Evolutionary conservation across 163 green algal species (phyloP).

Genomic region (Scenedesmus sp.): DNA sequence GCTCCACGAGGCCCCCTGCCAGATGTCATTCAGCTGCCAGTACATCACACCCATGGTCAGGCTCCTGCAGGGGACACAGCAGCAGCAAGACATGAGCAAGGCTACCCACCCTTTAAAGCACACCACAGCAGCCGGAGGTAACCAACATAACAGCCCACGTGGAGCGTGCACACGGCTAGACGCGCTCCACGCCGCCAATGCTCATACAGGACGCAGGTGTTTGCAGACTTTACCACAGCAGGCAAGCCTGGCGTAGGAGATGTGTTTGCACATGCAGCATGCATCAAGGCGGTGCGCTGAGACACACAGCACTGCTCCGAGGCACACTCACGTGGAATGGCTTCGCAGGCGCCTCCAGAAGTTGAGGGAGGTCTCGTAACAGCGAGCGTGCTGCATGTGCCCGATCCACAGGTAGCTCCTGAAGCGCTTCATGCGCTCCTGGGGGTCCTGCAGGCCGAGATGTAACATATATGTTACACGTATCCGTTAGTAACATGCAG

Average conservation of each 20-base stretch:
- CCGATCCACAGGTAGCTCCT: constrained; percentile 50
- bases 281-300: neutral
- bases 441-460: constrained; percentile 58
- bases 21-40: constrained; percentile 93
- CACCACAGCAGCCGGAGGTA: too few relatives aligned
- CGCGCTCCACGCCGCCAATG: too few relatives aligned
- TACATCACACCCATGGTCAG: constrained; percentile 83
- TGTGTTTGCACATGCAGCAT: neutral
- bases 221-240: neutral
- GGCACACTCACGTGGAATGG: constrained; percentile 15
- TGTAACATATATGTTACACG: too few relatives aligned
- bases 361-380: constrained; percentile 53
- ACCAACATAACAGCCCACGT: too few relatives aligned
- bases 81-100: neutral
- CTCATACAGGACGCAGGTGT: neutral
- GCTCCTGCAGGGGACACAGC: constrained; percentile 4
- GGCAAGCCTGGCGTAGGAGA: neutral
- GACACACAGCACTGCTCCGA: too few relatives aligned
- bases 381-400: constrained; percentile 52
- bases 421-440: constrained; percentile 64
- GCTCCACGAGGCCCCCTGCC: constrained; percentile 64
- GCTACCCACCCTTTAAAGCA: neutral
- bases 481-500: constrained; percentile 61
- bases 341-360: constrained; percentile 52
- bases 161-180: neutral